Evolutionary conservation across 139 green algal species (phyloP).

Genomic region (Chlorella ohadii): DNA sequence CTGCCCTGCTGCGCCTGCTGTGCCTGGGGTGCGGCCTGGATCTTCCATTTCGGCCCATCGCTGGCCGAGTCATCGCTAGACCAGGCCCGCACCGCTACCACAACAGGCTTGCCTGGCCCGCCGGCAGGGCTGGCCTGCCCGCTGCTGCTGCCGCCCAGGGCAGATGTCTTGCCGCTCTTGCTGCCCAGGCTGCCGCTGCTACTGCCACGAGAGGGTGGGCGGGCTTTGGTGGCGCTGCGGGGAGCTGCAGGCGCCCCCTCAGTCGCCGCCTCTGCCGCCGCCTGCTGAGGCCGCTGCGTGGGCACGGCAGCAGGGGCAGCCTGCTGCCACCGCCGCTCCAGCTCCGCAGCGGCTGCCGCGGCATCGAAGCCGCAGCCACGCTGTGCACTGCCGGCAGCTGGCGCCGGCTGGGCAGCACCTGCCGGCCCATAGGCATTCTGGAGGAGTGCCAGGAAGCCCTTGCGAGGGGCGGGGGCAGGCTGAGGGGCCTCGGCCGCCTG

Average conservation of each 20-base stretch:
- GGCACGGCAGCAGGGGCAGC: not conserved
- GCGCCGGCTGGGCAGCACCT: not conserved
- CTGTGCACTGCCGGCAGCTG: not conserved
- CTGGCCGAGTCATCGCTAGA: not conserved
- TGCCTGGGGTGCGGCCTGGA: not conserved
- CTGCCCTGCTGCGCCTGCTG: not conserved
- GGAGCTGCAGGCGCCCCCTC: not conserved
- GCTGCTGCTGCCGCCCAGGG: not conserved
- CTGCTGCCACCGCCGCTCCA: conserved; percentile 14
- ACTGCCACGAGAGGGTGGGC: not conserved
- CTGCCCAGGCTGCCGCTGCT: not conserved
- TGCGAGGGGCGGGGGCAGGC: too few relatives aligned
- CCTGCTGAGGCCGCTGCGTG: not conserved
- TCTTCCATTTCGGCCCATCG: conserved; percentile 10
- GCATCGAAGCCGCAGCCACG: not conserved
- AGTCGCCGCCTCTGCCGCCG: not conserved
- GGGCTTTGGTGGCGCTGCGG: not conserved
- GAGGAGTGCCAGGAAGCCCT: conserved; percentile 12
- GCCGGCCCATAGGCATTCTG: not conserved
- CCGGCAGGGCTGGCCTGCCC: not conserved
- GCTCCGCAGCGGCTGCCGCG: conserved; percentile 1
- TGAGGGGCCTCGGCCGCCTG: not conserved
- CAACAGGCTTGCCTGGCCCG: conserved; percentile 1
- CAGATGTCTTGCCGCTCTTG: not conserved
- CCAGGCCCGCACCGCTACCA: conserved; percentile 26